These are phyloP conservation scores for Orbilia blumenaviensis DNA, from an alignment of 2,329 filamentous ascomycete species.

Conservation along the genomic window DNA sequence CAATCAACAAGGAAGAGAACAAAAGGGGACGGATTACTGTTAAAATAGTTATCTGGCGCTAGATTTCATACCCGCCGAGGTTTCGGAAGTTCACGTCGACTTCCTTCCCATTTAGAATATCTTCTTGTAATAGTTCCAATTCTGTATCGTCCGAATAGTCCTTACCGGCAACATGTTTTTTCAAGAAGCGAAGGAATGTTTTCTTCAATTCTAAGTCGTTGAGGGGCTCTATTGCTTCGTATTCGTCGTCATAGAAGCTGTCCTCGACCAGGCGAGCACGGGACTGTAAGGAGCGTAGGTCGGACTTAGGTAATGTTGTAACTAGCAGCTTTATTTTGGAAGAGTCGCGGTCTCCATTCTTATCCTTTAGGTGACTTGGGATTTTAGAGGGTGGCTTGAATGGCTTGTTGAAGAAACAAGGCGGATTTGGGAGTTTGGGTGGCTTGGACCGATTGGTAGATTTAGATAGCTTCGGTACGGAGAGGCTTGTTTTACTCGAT, in stretches of 20 bases:
- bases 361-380: background rate
- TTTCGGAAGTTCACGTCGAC: conserved; percentile 36
- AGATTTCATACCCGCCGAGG: background rate
- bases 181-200: conserved; percentile 16
- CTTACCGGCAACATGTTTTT: background rate
- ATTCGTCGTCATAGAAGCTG: conserved; percentile 20
- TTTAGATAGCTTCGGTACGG: background rate
- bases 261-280: conserved; percentile 32
- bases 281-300: conserved; percentile 5
- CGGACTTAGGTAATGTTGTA: background rate
- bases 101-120: conserved; percentile 22
- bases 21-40: background rate
- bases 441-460: background rate
- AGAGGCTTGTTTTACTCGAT: background rate
- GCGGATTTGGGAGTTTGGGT: background rate
- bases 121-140: conserved; percentile 20
- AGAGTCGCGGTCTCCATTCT: background rate
- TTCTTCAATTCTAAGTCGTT: conserved; percentile 10
- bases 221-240: background rate
- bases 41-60: background rate
- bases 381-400: background rate
- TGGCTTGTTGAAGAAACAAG: conserved; percentile 10
- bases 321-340: background rate
- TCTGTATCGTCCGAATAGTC: conserved; percentile 20
- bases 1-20: background rate